Conservation (phyloP, 768 basidiomycete species). For the Pseudohyphozyma bogoriensis region DNA sequence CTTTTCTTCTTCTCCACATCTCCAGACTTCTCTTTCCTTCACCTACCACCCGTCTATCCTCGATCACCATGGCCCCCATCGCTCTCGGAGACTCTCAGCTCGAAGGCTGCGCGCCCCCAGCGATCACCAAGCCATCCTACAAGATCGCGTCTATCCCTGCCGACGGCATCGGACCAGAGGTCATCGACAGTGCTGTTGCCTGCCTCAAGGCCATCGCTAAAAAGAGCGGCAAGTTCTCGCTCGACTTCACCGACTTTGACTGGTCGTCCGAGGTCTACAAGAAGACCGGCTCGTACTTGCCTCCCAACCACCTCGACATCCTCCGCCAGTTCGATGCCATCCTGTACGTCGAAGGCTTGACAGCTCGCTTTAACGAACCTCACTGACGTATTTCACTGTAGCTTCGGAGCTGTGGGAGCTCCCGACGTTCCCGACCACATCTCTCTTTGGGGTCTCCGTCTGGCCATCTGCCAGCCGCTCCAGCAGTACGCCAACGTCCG, state of each 20-base stretch:
- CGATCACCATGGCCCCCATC: constrained; percentile 1
- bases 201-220: constrained; percentile 44
- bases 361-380: not conserved
- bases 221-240: constrained; percentile 42
- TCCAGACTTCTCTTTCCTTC: too few relatives aligned
- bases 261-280: constrained; percentile 47
- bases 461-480: constrained; percentile 48
- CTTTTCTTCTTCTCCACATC: too few relatives aligned
- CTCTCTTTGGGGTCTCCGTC: constrained; percentile 48
- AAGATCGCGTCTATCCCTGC: constrained; percentile 48
- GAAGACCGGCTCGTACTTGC: constrained; percentile 46
- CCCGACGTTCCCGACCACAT: constrained; percentile 52
- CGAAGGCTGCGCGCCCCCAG: not conserved
- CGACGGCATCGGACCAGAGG: constrained; percentile 50
- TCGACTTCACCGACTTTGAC: constrained; percentile 45
- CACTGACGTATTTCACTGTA: constrained; percentile 41
- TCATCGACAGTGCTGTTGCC: constrained; percentile 46
- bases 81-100: not conserved
- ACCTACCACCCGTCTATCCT: not conserved
- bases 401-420: constrained; percentile 47
- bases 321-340: constrained; percentile 35
- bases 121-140: constrained; percentile 22
- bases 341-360: constrained; percentile 24
- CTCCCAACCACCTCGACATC: constrained; percentile 35
- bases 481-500: constrained; percentile 43